Base-by-base conservation (phyloP, 1,284 basidiomycete species). In the Fomitopsis betulina region DNA sequence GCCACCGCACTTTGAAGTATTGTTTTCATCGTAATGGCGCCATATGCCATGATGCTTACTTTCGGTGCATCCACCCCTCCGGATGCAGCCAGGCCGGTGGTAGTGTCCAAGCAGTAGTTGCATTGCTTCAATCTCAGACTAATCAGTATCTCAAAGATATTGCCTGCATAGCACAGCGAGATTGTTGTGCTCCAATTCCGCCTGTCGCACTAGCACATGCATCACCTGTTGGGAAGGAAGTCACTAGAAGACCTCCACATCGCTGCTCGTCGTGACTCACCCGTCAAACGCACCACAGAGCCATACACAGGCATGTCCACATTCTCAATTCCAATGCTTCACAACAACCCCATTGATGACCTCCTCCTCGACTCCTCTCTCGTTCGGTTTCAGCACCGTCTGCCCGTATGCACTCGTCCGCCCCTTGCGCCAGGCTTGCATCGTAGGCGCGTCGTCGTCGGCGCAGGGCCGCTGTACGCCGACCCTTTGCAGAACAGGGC, bases 301-400 rank as follows among this genome's bases (percentile, higher is more conserved):
- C 21, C 19, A 3, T 21, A 21, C 42, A 13, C 23, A 9, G 13
- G 19, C 9, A 37, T 15, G 35, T 37, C 35, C 35, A 10, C 23
- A 45, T 45, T 12, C 10, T 25, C 21, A 47, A 8, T 47, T 47
- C 45, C 45, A 47, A 25, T 47, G 77, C 62, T 70, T 75, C 17
- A 81, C 77, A 12, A 78, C 63, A n/a, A 79, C 69, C 0, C 77
- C 79, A 37, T 72, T 69, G 55, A 81, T 73, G 3, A 76, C 56
- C 63, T 81, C 79, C 60, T 79, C 78, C 57, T 81, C 77, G 1
- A 76, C 72, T 1, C 73, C 74, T 40, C 73, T 69, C 56, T 76
- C 72, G 53, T 67, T 66, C 55, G 65, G 63, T 59, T 68, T 68
- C 54, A 74, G 59, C n/a, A 67, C 63, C 17, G 62, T 65, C 49